phyloP scores from a whole-genome alignment of 2,329 filamentous ascomycete species.

The Penicillium sumatraense region DNA sequence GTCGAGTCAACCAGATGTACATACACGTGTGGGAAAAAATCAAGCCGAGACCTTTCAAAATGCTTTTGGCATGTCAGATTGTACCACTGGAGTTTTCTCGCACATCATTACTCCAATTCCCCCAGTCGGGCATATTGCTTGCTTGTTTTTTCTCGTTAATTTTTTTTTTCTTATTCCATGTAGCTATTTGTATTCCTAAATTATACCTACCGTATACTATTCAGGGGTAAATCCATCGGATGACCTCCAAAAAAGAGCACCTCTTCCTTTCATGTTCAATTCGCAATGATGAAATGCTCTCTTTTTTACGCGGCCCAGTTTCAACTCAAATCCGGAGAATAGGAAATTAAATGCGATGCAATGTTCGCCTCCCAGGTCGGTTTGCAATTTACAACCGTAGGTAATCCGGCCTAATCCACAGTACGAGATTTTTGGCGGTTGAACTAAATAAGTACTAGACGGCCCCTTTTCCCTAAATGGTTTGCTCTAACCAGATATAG shows the following conservation, averaged over 20 bases:
- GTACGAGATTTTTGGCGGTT: background rate
- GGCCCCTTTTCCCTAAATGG: background rate
- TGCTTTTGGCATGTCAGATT: background rate
- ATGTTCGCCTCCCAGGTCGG: background rate
- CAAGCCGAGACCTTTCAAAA: background rate
- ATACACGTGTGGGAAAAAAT: constrained; percentile 3
- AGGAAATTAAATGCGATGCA: background rate
- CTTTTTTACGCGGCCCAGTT: background rate
- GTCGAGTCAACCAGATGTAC: background rate
- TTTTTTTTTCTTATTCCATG: background rate
- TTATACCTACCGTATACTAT: background rate
- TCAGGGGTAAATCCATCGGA: background rate
- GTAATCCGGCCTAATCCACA: background rate
- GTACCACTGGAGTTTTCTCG: background rate
- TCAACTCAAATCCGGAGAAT: background rate
- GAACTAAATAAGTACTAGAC: background rate
- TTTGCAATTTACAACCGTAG: background rate
- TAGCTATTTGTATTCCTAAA: background rate
- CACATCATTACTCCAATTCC: background rate
- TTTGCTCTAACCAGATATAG: background rate
- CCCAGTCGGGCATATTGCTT: background rate
- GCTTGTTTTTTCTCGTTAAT: background rate
- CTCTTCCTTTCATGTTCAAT: background rate
- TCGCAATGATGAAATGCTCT: background rate
- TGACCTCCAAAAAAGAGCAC: background rate